Evolutionary conservation across 2,329 filamentous ascomycete species (phyloP), one percentile per base, ranked within the genome.

Genomic region (Rhynchosporium graminicola): DNA sequence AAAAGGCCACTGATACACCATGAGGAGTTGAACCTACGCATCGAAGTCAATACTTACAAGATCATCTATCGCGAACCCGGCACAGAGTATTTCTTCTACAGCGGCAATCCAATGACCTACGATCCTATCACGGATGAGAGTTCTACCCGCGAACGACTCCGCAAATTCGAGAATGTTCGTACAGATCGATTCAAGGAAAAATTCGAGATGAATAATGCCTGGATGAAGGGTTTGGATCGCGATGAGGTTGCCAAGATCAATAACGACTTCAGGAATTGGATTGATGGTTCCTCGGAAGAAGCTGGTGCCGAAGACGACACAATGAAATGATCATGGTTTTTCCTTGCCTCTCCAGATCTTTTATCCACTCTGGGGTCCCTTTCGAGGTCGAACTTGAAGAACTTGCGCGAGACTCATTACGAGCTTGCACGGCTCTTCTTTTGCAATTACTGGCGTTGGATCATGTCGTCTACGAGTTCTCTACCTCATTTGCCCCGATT

Each of bases 21-120:
- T 63, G 90, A 93, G 70, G 85, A 87, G 20, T 77, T 94, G 46
- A 83, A 86, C 10, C 83, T 92, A 47, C 86, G 88, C 64, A 89
- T 94, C 72, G 92, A 88, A 70, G 83, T 91, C 13, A 90, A 89
- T 75, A 90, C 86, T 60, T 92, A 89, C 73, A 90, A 91, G 76
- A 88, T 94, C 72, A 80, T 90, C n/a, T 93, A 89, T 79, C 86
- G 87, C 61, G 84, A 88, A 1, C 82, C 82, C 36, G 90, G 88
- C 26, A 82, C 82, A 6, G 91, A 93, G 71, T 91, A 83, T 76
- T 90, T 85, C 65, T 76, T 90, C 73, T 92, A 88, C 76, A 77
- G 77, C 8, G 70, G 74, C 26, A 74, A 71, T 42, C 61, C 68
- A 43, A 60, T 71, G 58, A 76, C 74, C 66, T 74, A 75, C 46